Conservation (phyloP, 441 rosid genomes). For the Adansonia gregorii region DNA sequence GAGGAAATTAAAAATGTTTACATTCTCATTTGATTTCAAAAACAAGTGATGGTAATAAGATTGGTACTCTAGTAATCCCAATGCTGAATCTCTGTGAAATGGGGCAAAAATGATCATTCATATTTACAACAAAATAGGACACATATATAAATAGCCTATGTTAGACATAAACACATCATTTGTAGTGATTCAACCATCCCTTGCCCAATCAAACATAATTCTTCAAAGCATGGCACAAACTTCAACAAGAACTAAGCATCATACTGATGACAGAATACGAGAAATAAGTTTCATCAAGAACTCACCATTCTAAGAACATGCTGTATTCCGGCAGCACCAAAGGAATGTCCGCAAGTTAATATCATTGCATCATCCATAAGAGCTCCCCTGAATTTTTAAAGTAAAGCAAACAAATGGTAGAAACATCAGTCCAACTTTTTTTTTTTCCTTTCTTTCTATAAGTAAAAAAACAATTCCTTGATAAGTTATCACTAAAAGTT, state of each 20-base stretch:
- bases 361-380: slow-evolving; percentile 92
- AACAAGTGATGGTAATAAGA: background rate
- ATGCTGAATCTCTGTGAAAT: slow-evolving; percentile 1
- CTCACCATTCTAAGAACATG: slow-evolving; percentile 64
- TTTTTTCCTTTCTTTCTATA: too few species aligned
- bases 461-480: background rate
- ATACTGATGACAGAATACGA: background rate
- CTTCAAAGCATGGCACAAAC: slow-evolving; percentile 2
- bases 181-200: slow-evolving; percentile 10
- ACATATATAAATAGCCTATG: background rate
- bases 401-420: background rate
- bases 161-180: background rate
- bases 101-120: background rate
- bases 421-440: background rate
- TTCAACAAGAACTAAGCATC: background rate
- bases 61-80: background rate
- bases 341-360: slow-evolving; percentile 92
- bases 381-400: slow-evolving; percentile 57
- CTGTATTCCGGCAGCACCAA: slow-evolving; percentile 70
- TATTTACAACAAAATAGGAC: background rate
- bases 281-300: slow-evolving; percentile 24
- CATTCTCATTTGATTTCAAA: background rate
- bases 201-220: slow-evolving; percentile 10
- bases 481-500: background rate
- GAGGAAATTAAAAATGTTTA: background rate